A percentile compares a stretch with the other conserved stretches of the same genome.
Conservation (phyloP, 2,329 filamentous ascomycete genomes). For the Chaetomium strumarium region DNA sequence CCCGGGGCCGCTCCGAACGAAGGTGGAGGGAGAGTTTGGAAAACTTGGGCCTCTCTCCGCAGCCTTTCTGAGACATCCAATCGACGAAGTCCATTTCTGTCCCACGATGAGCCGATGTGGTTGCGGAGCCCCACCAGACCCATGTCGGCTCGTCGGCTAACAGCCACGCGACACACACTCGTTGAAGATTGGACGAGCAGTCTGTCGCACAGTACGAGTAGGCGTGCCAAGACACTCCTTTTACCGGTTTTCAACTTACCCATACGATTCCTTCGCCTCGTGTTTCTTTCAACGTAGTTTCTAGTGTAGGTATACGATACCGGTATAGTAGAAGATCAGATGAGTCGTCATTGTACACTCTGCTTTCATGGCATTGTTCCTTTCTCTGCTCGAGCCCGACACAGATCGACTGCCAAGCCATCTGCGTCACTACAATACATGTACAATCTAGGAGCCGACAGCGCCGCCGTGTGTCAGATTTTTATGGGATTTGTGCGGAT, state of each 20-base stretch:
- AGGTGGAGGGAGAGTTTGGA: too few relatives aligned
- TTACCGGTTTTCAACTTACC: neutral
- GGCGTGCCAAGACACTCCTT: neutral
- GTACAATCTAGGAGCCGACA: too few relatives aligned
- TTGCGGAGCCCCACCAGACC: neutral
- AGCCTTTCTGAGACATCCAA: neutral
- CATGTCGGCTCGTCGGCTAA: slow-evolving; percentile 4
- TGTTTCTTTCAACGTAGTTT: neutral
- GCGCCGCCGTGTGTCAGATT: too few relatives aligned
- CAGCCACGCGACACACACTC: neutral
- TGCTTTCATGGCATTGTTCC: neutral
- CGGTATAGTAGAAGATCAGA: neutral
- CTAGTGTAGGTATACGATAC: neutral
- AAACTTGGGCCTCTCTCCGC: too few relatives aligned
- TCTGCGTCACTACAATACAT: neutral
- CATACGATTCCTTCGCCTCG: neutral
- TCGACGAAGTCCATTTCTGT: neutral
- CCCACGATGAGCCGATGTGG: neutral
- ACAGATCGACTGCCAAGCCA: neutral
- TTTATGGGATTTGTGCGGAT: too few relatives aligned
- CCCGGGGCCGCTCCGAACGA: too few relatives aligned
- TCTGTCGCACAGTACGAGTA: neutral
- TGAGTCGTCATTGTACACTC: too few relatives aligned
- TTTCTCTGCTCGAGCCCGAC: neutral
- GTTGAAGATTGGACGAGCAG: neutral